Base-by-base conservation (phyloP, 306 rosid genomes). In the Ormosia emarginata region DNA sequence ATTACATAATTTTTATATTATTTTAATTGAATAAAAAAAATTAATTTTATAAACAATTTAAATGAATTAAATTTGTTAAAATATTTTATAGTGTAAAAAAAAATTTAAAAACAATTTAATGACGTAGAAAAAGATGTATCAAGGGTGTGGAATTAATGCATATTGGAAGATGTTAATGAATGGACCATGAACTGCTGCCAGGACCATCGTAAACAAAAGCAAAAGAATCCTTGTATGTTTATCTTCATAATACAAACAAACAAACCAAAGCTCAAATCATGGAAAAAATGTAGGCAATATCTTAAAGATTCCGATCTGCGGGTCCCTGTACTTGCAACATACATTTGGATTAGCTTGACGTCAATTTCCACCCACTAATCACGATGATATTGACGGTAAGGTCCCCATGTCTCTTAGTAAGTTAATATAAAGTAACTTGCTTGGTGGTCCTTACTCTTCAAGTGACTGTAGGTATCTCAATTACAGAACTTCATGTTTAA, bases 291-390 rank as follows among this genome's bases (percentile, higher is more conserved):
- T 77, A 29, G 40, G 80, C 86, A 67, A 85, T 75, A 73, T 80
- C 84, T 53, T 30, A 14, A 33, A 82, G 86, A 86, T 76, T 84
- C 88, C 71, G 18, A 80, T 86, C 52, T 73, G 86, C 82, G 71
- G 88, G 82, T 59, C 77, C 77, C 81, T 17, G 50, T 49, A 43
- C 64, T 4, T 5, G 49, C 24, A 59, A 33, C 40, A 71, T 55
- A 56, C 47, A 29, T 53, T 67, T 82, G 70, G 73, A 72, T 49
- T 63, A 49, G 71, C 36, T 58, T 40, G 10, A 50, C 8, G 64
- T n/a, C 71, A 44, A 39, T 66, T 56, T 68, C 50, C 75, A 29
- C 59, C 43, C 71, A 61, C 15, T 30, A 56, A 44, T 56, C 18
- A 52, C 67, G 71, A 67, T 24, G 29, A 5, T 47, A 13, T 8